Base-by-base conservation (phyloP, 73 alveolate genomes). In the Paramecium sexaurelia region DNA sequence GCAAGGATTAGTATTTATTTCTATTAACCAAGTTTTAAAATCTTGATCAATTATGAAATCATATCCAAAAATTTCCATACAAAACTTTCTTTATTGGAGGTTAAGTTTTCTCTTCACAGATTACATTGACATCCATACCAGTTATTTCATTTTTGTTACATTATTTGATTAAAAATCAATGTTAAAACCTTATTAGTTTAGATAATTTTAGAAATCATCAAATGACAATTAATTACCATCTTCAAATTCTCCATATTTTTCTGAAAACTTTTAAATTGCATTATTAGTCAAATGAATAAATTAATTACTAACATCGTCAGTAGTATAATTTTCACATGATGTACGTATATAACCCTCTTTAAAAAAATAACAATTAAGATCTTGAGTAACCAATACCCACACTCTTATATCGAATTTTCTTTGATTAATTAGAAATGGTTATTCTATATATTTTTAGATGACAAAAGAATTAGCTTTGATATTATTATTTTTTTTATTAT, bases 1-100 rank as follows among this genome's bases (percentile, higher is more conserved):
- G 83, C 99, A 97, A 6, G 99, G 99, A 88, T 97, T 97, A n/a
- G 99, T 97, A 93, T 97, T 97, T 27, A 97, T 96, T 83, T 97
- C 99, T 22, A 97, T 95, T 19, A 97, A 92, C 98, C 97, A 97
- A 3, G 98, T 96, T 47, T 96, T 94, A 56, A 85, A 92, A 87
- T 96, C 93, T 35, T 93, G 91, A 95, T 96, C 99, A 27, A 97
- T 71, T 29, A 97, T 95, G 88, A 97, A 97, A 85, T 97, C 99
- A 89, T 97, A 97, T 47, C 99, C 99, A 75, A 97, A 97, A 29
- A 97, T 91, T 87, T 97, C 99, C 91, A 97, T 96, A 75, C 98
- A 95, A 85, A 85, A 92, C 71, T 95, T 91, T 40, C 98, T 92
- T 94, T 94, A 94, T 22, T 78, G 37, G 9, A 91, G 68, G 61